phyloP scores from a whole-genome alignment of 2,329 filamentous ascomycete species.

The Cordyceps tenuipes region DNA sequence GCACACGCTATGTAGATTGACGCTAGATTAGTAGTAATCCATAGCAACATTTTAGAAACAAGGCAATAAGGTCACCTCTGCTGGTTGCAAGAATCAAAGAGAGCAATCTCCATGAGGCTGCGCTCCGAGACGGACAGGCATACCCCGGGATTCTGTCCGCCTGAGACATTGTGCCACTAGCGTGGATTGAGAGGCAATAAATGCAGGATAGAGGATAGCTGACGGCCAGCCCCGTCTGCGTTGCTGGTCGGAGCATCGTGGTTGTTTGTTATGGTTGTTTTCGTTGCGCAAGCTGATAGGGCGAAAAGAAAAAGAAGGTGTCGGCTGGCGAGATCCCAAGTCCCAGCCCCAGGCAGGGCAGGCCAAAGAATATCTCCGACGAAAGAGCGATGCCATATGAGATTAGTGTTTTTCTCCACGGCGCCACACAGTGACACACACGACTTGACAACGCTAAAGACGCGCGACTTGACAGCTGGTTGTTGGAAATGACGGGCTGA shows the following conservation, averaged over 20 bases:
- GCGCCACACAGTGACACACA: no score
- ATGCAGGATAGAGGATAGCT: neutral
- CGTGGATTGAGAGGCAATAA: neutral
- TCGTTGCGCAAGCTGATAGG: neutral
- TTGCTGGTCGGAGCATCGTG: neutral
- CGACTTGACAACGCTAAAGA: no score
- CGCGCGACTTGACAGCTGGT: no score
- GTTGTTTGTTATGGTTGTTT: no score
- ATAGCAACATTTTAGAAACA: neutral
- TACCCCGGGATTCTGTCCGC: constrained; percentile 4
- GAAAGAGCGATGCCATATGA: no score
- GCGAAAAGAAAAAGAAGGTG: no score
- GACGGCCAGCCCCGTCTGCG: neutral
- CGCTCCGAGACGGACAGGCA: neutral
- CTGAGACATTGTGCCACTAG: neutral
- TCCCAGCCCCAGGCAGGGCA: no score
- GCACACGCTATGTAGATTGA: neutral
- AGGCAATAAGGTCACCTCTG: neutral
- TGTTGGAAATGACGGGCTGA: no score
- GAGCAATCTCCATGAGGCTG: neutral
- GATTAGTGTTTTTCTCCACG: no score
- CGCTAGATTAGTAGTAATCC: neutral
- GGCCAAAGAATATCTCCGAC: no score
- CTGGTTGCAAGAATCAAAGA: neutral
- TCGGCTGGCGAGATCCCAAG: no score